Conservation (phyloP, 768 basidiomycete genomes). For the Pleurotus pulmonarius region DNA sequence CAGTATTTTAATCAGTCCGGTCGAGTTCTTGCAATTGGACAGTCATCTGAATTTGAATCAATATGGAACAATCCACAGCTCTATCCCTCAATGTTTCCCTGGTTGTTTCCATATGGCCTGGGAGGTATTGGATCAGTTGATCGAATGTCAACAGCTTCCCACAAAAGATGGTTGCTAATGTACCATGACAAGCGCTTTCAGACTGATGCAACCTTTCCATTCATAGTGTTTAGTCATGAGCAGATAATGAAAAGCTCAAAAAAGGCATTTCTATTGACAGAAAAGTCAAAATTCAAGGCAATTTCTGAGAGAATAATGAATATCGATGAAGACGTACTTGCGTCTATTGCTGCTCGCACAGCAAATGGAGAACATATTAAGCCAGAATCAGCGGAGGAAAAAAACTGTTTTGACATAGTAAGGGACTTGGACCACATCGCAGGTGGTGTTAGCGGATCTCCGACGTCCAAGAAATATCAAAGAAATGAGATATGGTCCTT, state of each 20-base stretch:
- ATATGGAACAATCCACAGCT: slow-evolving; percentile 29
- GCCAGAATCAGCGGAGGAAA: slow-evolving; percentile 14
- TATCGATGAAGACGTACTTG: slow-evolving; percentile 12
- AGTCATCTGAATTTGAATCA: slow-evolving; percentile 18
- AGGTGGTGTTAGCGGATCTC: slow-evolving; percentile 17
- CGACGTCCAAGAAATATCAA: slow-evolving; percentile 17
- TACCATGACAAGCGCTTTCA: slow-evolving; percentile 40
- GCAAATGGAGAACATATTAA: slow-evolving; percentile 7
- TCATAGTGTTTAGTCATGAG: slow-evolving; percentile 33
- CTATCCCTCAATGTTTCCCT: slow-evolving; percentile 35
- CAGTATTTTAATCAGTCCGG: slow-evolving; percentile 21
- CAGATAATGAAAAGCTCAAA: slow-evolving; percentile 24
- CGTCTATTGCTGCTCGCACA: slow-evolving; percentile 6
- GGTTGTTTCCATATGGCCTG: slow-evolving; percentile 37
- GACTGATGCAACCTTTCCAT: slow-evolving; percentile 28
- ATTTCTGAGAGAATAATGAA: slow-evolving; percentile 13
- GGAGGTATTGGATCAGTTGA: slow-evolving; percentile 26
- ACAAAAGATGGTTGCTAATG: slow-evolving; percentile 27
- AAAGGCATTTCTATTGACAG: slow-evolving; percentile 15
- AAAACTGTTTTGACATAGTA: slow-evolving; percentile 17
- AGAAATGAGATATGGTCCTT: background rate
- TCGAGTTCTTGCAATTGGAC: slow-evolving; percentile 24
- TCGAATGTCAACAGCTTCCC: slow-evolving; percentile 15
- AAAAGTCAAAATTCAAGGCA: slow-evolving; percentile 13
- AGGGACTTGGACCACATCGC: slow-evolving; percentile 15